These are phyloP conservation scores for Epichloe gansuensis DNA, from an alignment of 2,329 filamentous ascomycete genomes.

Conservation along the genomic window DNA sequence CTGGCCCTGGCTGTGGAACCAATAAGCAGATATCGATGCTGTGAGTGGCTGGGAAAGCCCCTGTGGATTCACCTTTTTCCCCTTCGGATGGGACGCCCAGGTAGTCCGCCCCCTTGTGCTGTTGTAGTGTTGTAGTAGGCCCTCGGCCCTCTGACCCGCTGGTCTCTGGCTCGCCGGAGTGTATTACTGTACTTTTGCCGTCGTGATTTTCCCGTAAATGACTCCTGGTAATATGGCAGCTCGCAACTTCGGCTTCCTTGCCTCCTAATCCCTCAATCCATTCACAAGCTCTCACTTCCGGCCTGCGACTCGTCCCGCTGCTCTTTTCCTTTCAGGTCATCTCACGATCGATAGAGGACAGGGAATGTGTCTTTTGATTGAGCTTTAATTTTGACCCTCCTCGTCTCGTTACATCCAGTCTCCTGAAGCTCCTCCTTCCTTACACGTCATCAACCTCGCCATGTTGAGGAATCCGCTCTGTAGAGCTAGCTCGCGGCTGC, in stretches of 20 bases:
- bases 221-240: neutral
- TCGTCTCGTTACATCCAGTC: slow-evolving; percentile 7
- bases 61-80: neutral
- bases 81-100: neutral
- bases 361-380: slow-evolving; percentile 18
- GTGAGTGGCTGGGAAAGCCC: slow-evolving; percentile 13
- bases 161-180: neutral
- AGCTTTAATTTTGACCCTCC: slow-evolving; percentile 11
- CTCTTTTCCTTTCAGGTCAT: slow-evolving; percentile 27
- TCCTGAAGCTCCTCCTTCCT: slow-evolving; percentile 1
- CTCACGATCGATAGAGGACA: slow-evolving; percentile 19
- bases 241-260: slow-evolving; percentile 2
- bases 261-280: slow-evolving; percentile 6
- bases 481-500: slow-evolving; percentile 52
- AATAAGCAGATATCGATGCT: neutral
- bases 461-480: slow-evolving; percentile 64
- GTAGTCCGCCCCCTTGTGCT: too few relatives aligned
- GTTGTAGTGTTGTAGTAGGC: too few relatives aligned
- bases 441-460: slow-evolving; percentile 21
- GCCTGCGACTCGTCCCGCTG: slow-evolving; percentile 35
- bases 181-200: slow-evolving; percentile 2
- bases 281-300: slow-evolving; percentile 4
- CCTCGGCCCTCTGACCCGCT: too few relatives aligned
- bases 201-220: slow-evolving; percentile 2
- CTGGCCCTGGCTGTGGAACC: neutral